Conservation (phyloP, 23 red algal genomes). For the Agarophyton chilense region DNA sequence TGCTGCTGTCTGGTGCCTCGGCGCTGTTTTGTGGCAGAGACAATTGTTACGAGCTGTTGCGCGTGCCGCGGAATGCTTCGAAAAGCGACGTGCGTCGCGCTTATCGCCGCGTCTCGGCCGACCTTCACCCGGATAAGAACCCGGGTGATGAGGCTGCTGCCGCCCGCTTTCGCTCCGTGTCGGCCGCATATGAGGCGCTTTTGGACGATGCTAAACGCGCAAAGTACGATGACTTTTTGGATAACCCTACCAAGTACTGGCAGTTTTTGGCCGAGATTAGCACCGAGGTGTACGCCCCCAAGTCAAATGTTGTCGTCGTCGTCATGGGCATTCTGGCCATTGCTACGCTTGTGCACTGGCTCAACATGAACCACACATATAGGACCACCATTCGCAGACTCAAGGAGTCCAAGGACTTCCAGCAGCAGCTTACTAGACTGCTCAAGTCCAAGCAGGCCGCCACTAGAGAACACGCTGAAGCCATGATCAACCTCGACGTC, state of each 20-base stretch:
- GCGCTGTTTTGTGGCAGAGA: slow-evolving; percentile 80
- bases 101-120: slow-evolving; percentile 77
- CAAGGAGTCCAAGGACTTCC: slow-evolving; percentile 49
- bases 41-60: slow-evolving; percentile 85
- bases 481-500: slow-evolving; percentile 62
- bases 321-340: slow-evolving; percentile 49
- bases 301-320: slow-evolving; percentile 59
- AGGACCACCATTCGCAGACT: slow-evolving; percentile 11
- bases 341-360: slow-evolving; percentile 67
- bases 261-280: slow-evolving; percentile 40
- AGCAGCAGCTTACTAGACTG: slow-evolving; percentile 49
- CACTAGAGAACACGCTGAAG: slow-evolving; percentile 49
- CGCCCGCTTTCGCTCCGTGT: slow-evolving; percentile 67
- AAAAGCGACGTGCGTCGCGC: slow-evolving; percentile 75
- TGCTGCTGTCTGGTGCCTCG: background rate
- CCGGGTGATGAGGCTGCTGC: slow-evolving; percentile 66
- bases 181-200: slow-evolving; percentile 89
- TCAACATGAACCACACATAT: slow-evolving; percentile 68
- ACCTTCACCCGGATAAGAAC: slow-evolving; percentile 87
- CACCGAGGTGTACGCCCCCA: slow-evolving; percentile 61
- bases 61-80: slow-evolving; percentile 59
- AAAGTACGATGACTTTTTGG: slow-evolving; percentile 80
- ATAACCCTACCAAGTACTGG: slow-evolving; percentile 81
- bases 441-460: slow-evolving; percentile 53
- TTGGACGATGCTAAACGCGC: slow-evolving; percentile 47